These are phyloP conservation scores for Puccinia horiana DNA, from an alignment of 1,284 basidiomycete species.

Conservation along the genomic window DNA sequence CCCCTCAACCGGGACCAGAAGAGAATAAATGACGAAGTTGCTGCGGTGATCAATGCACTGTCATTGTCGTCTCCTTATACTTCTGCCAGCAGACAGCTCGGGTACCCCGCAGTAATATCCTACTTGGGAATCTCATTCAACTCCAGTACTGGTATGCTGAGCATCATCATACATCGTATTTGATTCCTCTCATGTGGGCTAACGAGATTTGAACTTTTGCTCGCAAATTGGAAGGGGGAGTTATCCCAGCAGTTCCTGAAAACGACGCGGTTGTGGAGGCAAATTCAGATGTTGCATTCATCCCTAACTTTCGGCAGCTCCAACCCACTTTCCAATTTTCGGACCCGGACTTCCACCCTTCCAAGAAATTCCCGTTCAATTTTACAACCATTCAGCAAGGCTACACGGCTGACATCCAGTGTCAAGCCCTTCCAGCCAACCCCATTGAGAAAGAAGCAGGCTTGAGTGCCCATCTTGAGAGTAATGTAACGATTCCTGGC, in stretches of 20 bases:
- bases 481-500: conserved; percentile 16
- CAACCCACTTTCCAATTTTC: conserved; percentile 11
- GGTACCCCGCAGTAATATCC: conserved; percentile 6
- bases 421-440: not conserved
- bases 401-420: conserved; percentile 29
- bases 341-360: conserved; percentile 16
- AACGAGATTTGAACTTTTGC: not conserved
- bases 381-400: conserved; percentile 41
- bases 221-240: not conserved
- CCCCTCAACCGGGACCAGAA: not conserved
- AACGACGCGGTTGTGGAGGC: not conserved
- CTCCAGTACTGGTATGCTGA: conserved; percentile 18
- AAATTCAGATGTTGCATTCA: not conserved
- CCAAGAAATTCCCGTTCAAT: conserved; percentile 26
- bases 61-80: conserved; percentile 10
- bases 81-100: conserved; percentile 16
- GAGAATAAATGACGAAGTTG: not conserved
- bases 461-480: not conserved
- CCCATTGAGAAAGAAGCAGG: not conserved
- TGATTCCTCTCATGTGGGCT: not conserved
- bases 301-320: not conserved
- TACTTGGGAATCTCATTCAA: conserved; percentile 33
- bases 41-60: not conserved
- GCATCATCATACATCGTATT: too few relatives aligned
- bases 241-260: not conserved